Base-by-base conservation (phyloP, 2,329 filamentous ascomycete species). In the Alternaria arborescens region DNA sequence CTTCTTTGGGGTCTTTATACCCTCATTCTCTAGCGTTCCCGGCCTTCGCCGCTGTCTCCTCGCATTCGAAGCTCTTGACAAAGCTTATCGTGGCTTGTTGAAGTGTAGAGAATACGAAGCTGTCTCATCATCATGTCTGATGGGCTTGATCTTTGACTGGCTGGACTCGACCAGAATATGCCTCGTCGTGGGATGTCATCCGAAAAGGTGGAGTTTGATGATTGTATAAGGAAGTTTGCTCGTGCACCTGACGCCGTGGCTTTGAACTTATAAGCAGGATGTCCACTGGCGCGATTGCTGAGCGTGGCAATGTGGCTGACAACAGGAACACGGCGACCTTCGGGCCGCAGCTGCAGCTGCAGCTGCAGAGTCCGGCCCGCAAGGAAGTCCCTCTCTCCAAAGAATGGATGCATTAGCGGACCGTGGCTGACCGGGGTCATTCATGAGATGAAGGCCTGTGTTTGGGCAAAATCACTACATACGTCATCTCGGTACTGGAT, bases 351-450 rank as follows among this genome's bases (percentile, higher is more conserved):
- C 36, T n/a, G n/a, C n/a, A 18, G 24, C 36, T n/a, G n/a, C n/a
- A n/a, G n/a, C n/a, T 54, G 55, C 34, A 54, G 34, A 42, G 1
- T 26, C 16, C 34, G 26, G 42, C 22, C 50, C 26, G 42, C 11
- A 24, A 18, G 22, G 20, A 11, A 47, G 18, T 47, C 16, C 20
- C 42, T 20, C 42, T 24, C n/a, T 34, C n/a, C 32, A 24, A 20
- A 30, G 26, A 32, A 34, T 41, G n/a, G 10, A n/a, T 20, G 18
- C 16, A 24, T 28, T 47, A 5, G 18, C 5, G 36, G 24, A 24
- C 12, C 20, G 42, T 46, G 54, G 55, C 50, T 58, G 50, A 53
- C 34, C 18, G 42, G 50, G 48, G 55, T 18, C 34, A 28, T 34
- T 18, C 5, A 26, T 55, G 32, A 54, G 26, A 43, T 16, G 16